phyloP scores from a whole-genome alignment of 2,329 filamentous ascomycete genomes.

The Fusarium transvaalense region DNA sequence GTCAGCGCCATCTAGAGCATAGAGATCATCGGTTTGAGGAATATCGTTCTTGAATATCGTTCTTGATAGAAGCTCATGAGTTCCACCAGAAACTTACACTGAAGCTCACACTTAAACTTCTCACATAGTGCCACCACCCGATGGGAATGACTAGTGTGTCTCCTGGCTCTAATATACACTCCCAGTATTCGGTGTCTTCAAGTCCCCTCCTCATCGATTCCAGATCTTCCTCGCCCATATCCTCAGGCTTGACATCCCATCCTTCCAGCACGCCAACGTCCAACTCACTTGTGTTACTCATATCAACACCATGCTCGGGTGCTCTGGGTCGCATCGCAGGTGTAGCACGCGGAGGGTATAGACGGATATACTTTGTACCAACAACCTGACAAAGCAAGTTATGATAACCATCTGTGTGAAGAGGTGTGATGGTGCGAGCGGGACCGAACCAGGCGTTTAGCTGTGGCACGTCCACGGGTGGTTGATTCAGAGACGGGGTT shows the following conservation, averaged over 20 bases:
- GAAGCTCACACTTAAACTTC: slow-evolving; percentile 86
- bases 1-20: background rate
- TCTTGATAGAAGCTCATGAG: slow-evolving; percentile 43
- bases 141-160: slow-evolving; percentile 91
- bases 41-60: too few species aligned
- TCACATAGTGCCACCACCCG: slow-evolving; percentile 98
- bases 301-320: slow-evolving; percentile 79
- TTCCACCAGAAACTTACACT: slow-evolving; percentile 99
- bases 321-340: slow-evolving; percentile 70
- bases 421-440: slow-evolving; percentile 85
- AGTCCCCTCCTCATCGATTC: slow-evolving; percentile 63
- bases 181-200: slow-evolving; percentile 72
- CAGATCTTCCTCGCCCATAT: slow-evolving; percentile 51
- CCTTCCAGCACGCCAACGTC: slow-evolving; percentile 80
- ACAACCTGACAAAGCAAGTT: slow-evolving; percentile 93
- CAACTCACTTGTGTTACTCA: slow-evolving; percentile 88
- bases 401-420: slow-evolving; percentile 95
- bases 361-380: slow-evolving; percentile 89
- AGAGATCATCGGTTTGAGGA: background rate
- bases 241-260: slow-evolving; percentile 60
- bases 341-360: slow-evolving; percentile 79
- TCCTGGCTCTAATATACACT: slow-evolving; percentile 83
- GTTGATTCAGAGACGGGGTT: slow-evolving; percentile 53
- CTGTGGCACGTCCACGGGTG: slow-evolving; percentile 69
- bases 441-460: slow-evolving; percentile 97